Percentiles rank a stretch among this genome's conserved stretches.
Conservation (phyloP, 805 yeast genomes). For the Yarrowia osloensis region DNA sequence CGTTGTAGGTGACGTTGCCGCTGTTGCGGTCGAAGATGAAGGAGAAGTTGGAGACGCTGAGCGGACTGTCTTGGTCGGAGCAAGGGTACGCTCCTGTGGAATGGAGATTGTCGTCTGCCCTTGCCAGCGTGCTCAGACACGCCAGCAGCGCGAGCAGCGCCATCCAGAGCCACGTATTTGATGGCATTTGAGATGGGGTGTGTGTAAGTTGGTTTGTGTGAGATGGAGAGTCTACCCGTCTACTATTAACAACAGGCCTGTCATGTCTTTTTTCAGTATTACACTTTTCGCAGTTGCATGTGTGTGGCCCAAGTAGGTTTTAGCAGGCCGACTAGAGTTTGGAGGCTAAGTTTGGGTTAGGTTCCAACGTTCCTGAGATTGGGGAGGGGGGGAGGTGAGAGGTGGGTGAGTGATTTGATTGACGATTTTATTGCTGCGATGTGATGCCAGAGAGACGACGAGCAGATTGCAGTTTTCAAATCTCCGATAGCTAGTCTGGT, state of each 20-base stretch:
- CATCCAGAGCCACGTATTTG: neutral
- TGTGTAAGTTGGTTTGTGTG: neutral
- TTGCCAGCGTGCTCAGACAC: neutral
- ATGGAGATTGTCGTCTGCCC: conserved; percentile 23
- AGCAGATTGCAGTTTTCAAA: neutral
- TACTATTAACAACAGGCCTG: neutral
- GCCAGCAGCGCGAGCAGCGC: conserved; percentile 1
- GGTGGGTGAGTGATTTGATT: neutral
- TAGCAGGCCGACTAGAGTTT: neutral
- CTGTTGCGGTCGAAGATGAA: conserved; percentile 19
- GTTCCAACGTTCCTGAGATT: conserved; percentile 14
- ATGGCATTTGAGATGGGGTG: neutral
- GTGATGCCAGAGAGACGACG: neutral
- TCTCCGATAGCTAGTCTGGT: neutral
- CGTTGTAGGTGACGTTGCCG: conserved; percentile 23
- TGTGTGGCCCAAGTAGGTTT: neutral
- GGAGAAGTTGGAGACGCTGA: conserved; percentile 22
- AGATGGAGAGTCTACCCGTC: neutral
- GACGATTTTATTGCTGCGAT: neutral
- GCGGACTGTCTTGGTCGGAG: conserved; percentile 7
- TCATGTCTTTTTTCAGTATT: neutral
- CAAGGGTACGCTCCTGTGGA: conserved; percentile 29
- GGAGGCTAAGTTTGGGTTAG: neutral
- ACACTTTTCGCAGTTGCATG: conserved; percentile 1
- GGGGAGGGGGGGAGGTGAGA: too few species aligned